Evolutionary conservation across 2,329 filamentous ascomycete species (phyloP), one percentile per base, ranked within the genome.

Genomic region (Colletotrichum lupini): DNA sequence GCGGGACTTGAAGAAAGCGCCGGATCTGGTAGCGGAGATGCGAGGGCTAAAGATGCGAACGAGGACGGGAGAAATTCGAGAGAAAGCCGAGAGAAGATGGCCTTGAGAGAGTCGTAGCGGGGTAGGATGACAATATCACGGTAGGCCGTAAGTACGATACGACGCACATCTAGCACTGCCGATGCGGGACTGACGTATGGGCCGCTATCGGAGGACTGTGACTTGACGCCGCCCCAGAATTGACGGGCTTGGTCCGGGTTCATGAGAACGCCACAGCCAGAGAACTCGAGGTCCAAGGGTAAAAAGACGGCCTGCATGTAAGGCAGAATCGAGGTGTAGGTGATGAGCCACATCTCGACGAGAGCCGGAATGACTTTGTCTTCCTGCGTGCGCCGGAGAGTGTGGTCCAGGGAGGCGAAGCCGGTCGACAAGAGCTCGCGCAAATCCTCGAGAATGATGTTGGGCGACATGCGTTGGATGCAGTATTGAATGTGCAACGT

Each of bases 251-350:
- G 93, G 5, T 94, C 91, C 0, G 89, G 82, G 0, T 89, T 92
- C 89, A 98, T 92, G 68, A 98, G 89, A 0, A 91, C 87, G 19
- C 97, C 97, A 59, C 90, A 89, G 6, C 96, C 97, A 66, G 94
- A 92, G 80, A 99, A 97, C 80, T 99, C 97, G 12, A 98, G 89
- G 79, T 99, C 97, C 1, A 99, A 85, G 0, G 95, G 97, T 1
- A 99, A 85, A 80, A 99, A 98, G 1, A 98, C 95, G 1, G 96
- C 95, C 84, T 98, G 96, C 78, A 99, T 92, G 79, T 98, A 98
- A 0, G 97, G 97, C 5, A 98, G 84, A 49, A 98, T 94, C 7
- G 91, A 93, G 3, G 95, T 96, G 78, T 98, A 98, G 0, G 97
- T 95, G 59, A 97, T 92, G 72, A 97, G 90, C 97, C 97, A 99